These are phyloP conservation scores for Trichoderma lentiforme DNA, from an alignment of 2,329 filamentous ascomycete species.

Conservation along the genomic window DNA sequence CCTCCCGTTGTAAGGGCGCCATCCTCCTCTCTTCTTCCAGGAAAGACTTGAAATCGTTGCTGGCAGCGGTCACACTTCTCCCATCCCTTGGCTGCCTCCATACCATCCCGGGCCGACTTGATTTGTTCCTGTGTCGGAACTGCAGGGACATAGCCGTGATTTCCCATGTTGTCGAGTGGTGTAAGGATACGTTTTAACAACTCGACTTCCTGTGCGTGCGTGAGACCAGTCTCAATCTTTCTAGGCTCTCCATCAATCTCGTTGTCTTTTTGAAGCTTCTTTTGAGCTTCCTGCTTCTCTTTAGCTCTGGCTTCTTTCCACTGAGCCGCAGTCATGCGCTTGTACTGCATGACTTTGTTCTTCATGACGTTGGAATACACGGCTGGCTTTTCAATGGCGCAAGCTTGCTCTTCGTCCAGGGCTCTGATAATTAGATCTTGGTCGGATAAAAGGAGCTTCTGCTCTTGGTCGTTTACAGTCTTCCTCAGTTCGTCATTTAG, in stretches of 20 bases:
- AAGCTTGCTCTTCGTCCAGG: constrained; percentile 74
- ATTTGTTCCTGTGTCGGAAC: constrained; percentile 67
- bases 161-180: constrained; percentile 59
- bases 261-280: constrained; percentile 32
- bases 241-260: constrained; percentile 38
- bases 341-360: constrained; percentile 71
- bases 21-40: constrained; percentile 74
- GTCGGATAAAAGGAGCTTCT: constrained; percentile 54
- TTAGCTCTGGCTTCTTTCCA: constrained; percentile 64
- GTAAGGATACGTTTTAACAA: constrained; percentile 63
- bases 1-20: constrained; percentile 73
- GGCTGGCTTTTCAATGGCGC: constrained; percentile 61
- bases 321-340: constrained; percentile 67
- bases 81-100: constrained; percentile 68
- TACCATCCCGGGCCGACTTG: constrained; percentile 59
- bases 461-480: constrained; percentile 45
- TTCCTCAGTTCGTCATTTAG: constrained; percentile 63
- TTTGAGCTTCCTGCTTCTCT: constrained; percentile 35
- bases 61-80: constrained; percentile 87
- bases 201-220: constrained; percentile 61
- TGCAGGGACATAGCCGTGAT: constrained; percentile 70
- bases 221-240: constrained; percentile 67
- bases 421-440: constrained; percentile 66
- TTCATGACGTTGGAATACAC: constrained; percentile 86
- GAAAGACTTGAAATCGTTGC: constrained; percentile 87